phyloP scores from a whole-genome alignment of 441 rosid species.

The Pelargonium cotyledonis region DNA sequence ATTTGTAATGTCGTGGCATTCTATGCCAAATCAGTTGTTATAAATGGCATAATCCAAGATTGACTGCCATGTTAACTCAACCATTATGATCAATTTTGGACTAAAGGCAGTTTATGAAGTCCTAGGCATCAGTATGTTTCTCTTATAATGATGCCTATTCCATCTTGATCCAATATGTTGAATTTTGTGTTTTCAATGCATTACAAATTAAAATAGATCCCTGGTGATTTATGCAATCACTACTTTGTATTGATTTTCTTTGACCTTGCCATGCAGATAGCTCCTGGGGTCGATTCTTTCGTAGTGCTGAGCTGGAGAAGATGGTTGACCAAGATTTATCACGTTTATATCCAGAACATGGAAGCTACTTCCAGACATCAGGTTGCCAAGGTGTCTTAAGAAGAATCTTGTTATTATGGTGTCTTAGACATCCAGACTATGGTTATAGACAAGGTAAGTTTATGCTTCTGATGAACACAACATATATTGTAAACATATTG shows the following conservation, averaged over 20 bases:
- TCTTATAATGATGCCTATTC: background rate
- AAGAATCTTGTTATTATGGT: conserved; percentile 78
- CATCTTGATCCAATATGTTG: no score
- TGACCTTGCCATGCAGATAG: conserved; percentile 50
- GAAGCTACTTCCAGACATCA: conserved; percentile 80
- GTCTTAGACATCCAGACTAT: conserved; percentile 75
- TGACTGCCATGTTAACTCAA: background rate
- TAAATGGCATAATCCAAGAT: background rate
- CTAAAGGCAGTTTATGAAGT: background rate
- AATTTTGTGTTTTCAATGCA: no score
- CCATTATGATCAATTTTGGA: background rate
- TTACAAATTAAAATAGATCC: no score
- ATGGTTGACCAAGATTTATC: conserved; percentile 87
- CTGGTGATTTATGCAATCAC: background rate
- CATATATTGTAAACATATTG: background rate
- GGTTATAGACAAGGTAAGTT: conserved; percentile 78
- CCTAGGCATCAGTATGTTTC: background rate
- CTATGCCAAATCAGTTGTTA: background rate
- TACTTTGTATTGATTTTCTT: conserved; percentile 6
- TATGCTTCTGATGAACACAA: background rate
- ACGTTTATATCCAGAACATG: conserved; percentile 86
- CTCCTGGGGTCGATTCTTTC: conserved; percentile 89
- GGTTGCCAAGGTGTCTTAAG: conserved; percentile 92
- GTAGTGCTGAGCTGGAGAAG: conserved; percentile 84
- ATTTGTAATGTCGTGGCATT: background rate